phyloP scores from a whole-genome alignment of 805 yeast species.

The Saturnispora diversa region DNA sequence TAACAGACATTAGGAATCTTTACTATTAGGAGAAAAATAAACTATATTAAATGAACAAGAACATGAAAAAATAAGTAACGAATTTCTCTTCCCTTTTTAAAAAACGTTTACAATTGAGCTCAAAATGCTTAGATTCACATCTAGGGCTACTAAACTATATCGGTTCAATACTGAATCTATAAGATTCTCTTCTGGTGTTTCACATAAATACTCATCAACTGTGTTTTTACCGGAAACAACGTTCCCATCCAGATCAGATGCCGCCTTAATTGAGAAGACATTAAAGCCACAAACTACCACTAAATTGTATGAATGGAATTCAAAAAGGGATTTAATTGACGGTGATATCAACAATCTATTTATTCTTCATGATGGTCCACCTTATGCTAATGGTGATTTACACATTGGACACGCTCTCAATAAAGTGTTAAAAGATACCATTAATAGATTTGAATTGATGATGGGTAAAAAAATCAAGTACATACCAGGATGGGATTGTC shows the following conservation, averaged over 20 bases:
- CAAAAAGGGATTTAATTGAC: slow-evolving; percentile 19
- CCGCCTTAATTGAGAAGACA: slow-evolving; percentile 34
- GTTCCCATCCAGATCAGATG: slow-evolving; percentile 55
- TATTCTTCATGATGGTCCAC: slow-evolving; percentile 93
- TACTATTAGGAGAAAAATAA: no score
- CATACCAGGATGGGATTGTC: slow-evolving; percentile 98
- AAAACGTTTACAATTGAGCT: no score
- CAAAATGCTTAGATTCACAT: no score
- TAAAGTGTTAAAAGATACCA: slow-evolving; percentile 80
- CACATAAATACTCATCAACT: slow-evolving; percentile 22
- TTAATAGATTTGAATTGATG: slow-evolving; percentile 57
- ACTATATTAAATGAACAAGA: no score
- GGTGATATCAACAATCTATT: slow-evolving; percentile 37
- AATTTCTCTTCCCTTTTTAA: no score
- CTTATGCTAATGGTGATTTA: slow-evolving; percentile 92
- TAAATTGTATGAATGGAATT: slow-evolving; percentile 61
- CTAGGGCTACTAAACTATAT: no score
- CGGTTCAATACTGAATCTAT: no score
- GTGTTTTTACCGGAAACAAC: slow-evolving; percentile 51
- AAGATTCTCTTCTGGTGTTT: slow-evolving; percentile 8
- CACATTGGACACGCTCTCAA: slow-evolving; percentile 92
- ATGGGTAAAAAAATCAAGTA: slow-evolving; percentile 59
- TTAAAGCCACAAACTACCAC: slow-evolving; percentile 48
- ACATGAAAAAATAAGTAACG: no score
- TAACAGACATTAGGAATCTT: no score